Base-by-base conservation (phyloP, 768 basidiomycete species). In the Collybiopsis luxurians region DNA sequence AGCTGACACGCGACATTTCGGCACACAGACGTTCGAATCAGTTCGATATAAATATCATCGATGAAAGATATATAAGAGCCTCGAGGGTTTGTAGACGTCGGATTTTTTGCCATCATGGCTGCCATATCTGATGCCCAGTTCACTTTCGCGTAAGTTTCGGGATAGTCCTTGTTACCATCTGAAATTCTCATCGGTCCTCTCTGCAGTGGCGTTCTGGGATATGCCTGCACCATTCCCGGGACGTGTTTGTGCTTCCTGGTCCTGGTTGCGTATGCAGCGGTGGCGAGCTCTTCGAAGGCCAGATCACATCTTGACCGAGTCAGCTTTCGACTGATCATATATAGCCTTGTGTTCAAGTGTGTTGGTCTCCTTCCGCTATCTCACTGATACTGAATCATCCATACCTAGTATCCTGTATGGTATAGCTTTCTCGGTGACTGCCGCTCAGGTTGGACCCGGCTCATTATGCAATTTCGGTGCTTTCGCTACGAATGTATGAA, bases 361-460 rank as follows among this genome's bases (percentile, higher is more conserved):
- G 57, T n/a, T 52, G 31, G 43, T 45, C 28, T n/a, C 59, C 12
- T 31, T 52, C 9, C 13, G 34, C 17, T 42, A 57, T 34, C 28
- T 28, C 28, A 2, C 11, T 11, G 17, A 44, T 21, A 28, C 27
- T 55, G 27, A 19, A 28, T 36, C 57, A 2, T 46, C n/a, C 17
- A n/a, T n/a, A n/a, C 52, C 5, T 47, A 67, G 65, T 24, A 60
- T 67, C 5, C 17, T 64, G 21, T 66, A 61, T 48, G 63, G 66
- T 5, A 61, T 66, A 36, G 63, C 62, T 2, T 62, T 59, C 36
- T 53, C 59, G 11, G 53, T 44, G 10, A 62, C 66, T 17, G 56
- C 59, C 10, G 47, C 55, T 5, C 60, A 57, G 12, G 57, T 34
- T 5, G 27, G 30, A 13, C 56, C 61, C 0, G 57, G 61, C 3